Base-by-base conservation (phyloP, 768 basidiomycete genomes). In the Auricularia auricula-judae region DNA sequence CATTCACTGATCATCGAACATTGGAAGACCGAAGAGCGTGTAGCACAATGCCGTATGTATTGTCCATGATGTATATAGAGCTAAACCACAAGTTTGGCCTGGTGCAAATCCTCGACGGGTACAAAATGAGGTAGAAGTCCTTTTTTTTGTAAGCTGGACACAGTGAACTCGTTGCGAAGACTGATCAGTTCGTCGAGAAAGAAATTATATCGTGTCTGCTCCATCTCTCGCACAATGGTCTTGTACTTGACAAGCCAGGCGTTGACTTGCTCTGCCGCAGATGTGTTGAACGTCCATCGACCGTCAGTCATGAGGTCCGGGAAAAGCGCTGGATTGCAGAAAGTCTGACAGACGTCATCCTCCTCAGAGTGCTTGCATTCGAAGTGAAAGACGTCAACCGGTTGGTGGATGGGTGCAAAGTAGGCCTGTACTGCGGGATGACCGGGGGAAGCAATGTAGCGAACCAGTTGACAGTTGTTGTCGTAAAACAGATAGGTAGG, bases 141-240 rank as follows among this genome's bases (percentile, higher is more conserved):
- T 16, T 43, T 43, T 16, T 43, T 43, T 43, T 16, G 8, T 8
- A 43, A 16, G 42, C 42, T 8, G 10, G 8, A 8, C 42, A 43
- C 42, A 8, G 42, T 43, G 10, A 8, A 43, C 42, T 43, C 42
- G 42, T 43, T 43, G 42, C 42, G 42, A 8, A 43, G 8, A 16
- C 42, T 8, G 42, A 74, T 71, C 69, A 74, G 70, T 65, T 74
- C 71, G 65, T 74, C 72, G 3, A 74, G 69, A 51, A 73, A 74
- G 65, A 74, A 74, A 54, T 73, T 70, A 47, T 67, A 73, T 18
- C 51, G 36, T n/a, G 62, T 51, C 0, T 36, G 63, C 3, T 29
- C 3, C 75, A 76, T 74, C 65, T 74, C 72, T 5, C 71, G 63
- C 3, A 71, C 64, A 43, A 76, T 74, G 1, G 74, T 59, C 42